phyloP scores from a whole-genome alignment of 352 stramenopile genomes.

The Phytopythium kandeliae region DNA sequence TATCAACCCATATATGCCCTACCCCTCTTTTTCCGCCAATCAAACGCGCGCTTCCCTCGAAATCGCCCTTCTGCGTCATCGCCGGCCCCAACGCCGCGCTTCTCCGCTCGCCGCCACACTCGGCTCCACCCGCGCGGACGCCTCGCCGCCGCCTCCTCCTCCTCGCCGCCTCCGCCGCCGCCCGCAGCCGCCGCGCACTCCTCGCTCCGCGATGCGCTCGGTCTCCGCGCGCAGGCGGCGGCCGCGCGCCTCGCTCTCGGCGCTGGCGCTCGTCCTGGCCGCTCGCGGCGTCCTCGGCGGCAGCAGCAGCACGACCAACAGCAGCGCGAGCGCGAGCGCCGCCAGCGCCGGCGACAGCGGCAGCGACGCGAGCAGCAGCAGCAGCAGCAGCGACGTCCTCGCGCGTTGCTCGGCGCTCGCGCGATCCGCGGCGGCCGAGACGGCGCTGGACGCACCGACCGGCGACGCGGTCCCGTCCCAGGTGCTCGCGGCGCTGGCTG shows the following conservation, averaged over 20 bases:
- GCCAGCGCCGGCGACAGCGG: neutral
- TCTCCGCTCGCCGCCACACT: too few relatives aligned
- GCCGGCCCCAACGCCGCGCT: too few relatives aligned
- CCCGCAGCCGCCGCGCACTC: too few relatives aligned
- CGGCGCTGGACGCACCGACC: slow-evolving; percentile 4
- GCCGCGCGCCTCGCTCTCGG: neutral
- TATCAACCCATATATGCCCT: too few relatives aligned
- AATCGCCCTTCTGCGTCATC: too few relatives aligned
- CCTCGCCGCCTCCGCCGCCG: too few relatives aligned
- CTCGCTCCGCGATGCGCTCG: neutral
- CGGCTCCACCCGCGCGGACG: too few relatives aligned
- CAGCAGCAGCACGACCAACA: neutral
- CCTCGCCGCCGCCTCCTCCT: too few relatives aligned
- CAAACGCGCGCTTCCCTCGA: too few relatives aligned
- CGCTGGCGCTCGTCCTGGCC: neutral
- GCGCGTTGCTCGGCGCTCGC: slow-evolving; percentile 15
- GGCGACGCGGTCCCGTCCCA: slow-evolving; percentile 10
- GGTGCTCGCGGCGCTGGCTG: slow-evolving; percentile 8
- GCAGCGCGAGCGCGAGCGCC: neutral
- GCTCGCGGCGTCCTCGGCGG: neutral
- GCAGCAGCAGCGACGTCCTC: slow-evolving; percentile 15
- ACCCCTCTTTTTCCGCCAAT: too few relatives aligned
- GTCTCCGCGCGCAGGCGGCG: neutral
- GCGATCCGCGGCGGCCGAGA: slow-evolving; percentile 6
- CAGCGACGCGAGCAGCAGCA: neutral